Percentiles rank a stretch among this genome's conserved stretches.
These are phyloP conservation scores for Raphanus sativus DNA, from an alignment of 345 rosid species.

Conservation along the genomic window DNA sequence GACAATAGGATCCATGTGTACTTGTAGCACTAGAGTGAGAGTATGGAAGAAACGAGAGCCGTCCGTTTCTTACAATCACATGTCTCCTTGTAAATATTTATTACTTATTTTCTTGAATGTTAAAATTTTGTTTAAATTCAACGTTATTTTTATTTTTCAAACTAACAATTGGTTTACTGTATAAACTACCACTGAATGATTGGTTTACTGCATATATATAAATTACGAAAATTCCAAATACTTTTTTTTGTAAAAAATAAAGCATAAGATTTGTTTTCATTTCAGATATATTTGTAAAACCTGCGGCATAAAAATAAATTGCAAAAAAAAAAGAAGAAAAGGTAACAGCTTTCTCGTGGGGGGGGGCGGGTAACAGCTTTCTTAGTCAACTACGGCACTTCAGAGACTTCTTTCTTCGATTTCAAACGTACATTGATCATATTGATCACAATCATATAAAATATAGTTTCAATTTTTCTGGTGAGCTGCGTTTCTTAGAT, in stretches of 20 bases:
- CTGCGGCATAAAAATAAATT: neutral
- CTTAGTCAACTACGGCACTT: constrained; percentile 25
- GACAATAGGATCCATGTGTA: neutral
- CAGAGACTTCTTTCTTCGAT: neutral
- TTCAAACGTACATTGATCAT: constrained; percentile 4
- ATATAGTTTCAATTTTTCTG: neutral
- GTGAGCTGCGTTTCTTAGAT: constrained; percentile 13
- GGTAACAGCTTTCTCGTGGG: constrained; percentile 26
- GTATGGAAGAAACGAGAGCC: constrained; percentile 5
- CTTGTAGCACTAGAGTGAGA: neutral
- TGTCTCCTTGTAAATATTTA: neutral
- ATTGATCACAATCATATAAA: neutral
- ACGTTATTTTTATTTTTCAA: neutral
- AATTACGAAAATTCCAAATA: neutral
- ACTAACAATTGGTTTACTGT: neutral
- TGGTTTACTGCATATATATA: neutral
- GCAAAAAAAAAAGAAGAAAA: no score
- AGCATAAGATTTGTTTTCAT: neutral
- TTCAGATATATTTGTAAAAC: neutral
- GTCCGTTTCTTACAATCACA: constrained; percentile 22
- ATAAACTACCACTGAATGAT: no score
- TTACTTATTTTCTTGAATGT: neutral
- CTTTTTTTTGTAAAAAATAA: neutral
- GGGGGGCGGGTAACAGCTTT: constrained; percentile 34
- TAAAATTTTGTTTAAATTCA: neutral